Percentiles rank a stretch among this genome's conserved stretches.
Conservation (phyloP, 2,329 filamentous ascomycete species). For the Nannizziopsis arthrosporioides region DNA sequence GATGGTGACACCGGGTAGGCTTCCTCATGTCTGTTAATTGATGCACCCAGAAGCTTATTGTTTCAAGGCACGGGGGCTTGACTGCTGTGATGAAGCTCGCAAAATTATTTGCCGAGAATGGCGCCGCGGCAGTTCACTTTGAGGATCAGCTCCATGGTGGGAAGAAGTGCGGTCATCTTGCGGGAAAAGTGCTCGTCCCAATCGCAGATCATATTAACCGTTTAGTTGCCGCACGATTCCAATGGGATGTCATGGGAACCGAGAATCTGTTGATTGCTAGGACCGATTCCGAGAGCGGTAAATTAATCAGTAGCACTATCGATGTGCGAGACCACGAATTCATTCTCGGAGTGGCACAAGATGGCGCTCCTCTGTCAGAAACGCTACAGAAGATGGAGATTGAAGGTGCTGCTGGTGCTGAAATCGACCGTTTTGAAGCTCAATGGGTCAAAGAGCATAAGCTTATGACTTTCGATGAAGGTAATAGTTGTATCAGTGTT, state of each 20-base stretch:
- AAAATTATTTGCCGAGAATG: constrained; percentile 94
- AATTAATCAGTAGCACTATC: constrained; percentile 76
- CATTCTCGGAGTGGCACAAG: constrained; percentile 74
- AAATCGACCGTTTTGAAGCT: constrained; percentile 78
- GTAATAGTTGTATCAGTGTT: constrained; percentile 21
- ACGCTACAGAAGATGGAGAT: constrained; percentile 83
- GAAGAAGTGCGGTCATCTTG: constrained; percentile 95
- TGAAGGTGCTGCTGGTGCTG: constrained; percentile 59
- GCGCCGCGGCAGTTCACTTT: constrained; percentile 90
- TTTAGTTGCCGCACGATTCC: constrained; percentile 79
- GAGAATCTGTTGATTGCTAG: constrained; percentile 92
- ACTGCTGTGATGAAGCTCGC: constrained; percentile 90
- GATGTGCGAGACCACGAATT: constrained; percentile 95
- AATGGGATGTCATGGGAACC: constrained; percentile 95
- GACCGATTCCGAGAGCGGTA: constrained; percentile 90
- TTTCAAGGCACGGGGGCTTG: constrained; percentile 65
- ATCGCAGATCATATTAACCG: constrained; percentile 94
- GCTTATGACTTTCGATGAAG: constrained; percentile 82
- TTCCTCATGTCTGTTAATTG: neutral
- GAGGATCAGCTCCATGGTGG: constrained; percentile 96
- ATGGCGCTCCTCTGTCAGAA: constrained; percentile 72
- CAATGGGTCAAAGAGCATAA: constrained; percentile 78
- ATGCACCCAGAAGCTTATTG: neutral
- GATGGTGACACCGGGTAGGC: constrained; percentile 75
- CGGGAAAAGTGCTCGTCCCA: constrained; percentile 89